Percentiles rank a stretch among this genome's conserved stretches.
These are phyloP conservation scores for Arxiozyma telluris DNA, from an alignment of 1,139 yeast species.

Conservation along the genomic window DNA sequence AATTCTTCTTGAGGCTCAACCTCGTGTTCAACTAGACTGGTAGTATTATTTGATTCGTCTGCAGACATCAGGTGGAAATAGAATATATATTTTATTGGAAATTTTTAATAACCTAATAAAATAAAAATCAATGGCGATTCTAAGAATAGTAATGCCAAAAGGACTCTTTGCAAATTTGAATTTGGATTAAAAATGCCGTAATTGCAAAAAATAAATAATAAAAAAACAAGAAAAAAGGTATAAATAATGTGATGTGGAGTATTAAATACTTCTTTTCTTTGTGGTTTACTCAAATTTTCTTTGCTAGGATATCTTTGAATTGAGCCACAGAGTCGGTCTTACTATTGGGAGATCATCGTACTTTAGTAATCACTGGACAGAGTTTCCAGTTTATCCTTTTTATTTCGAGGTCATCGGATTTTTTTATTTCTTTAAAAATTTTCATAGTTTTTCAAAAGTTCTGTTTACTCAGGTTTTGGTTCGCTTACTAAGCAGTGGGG, in stretches of 20 bases:
- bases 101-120: too few species aligned
- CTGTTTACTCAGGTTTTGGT: neutral
- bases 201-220: too few species aligned
- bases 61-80: conserved; percentile 4
- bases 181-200: too few species aligned
- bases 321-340: neutral
- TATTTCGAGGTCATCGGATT: neutral
- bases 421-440: neutral
- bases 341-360: too few species aligned
- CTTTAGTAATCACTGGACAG: neutral
- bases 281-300: neutral
- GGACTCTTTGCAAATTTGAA: neutral
- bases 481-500: neutral
- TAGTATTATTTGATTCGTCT: conserved; percentile 3
- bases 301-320: too few species aligned
- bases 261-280: neutral
- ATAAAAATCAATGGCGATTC: neutral
- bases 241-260: neutral
- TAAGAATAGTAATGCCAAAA: too few species aligned
- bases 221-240: too few species aligned
- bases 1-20: conserved; percentile 39
- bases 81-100: neutral
- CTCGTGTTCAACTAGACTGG: conserved; percentile 5
- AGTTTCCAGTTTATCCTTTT: neutral
- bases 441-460: neutral